Evolutionary conservation across 2,329 filamentous ascomycete genomes (phyloP).

Genomic region (Apiospora pterosperma): DNA sequence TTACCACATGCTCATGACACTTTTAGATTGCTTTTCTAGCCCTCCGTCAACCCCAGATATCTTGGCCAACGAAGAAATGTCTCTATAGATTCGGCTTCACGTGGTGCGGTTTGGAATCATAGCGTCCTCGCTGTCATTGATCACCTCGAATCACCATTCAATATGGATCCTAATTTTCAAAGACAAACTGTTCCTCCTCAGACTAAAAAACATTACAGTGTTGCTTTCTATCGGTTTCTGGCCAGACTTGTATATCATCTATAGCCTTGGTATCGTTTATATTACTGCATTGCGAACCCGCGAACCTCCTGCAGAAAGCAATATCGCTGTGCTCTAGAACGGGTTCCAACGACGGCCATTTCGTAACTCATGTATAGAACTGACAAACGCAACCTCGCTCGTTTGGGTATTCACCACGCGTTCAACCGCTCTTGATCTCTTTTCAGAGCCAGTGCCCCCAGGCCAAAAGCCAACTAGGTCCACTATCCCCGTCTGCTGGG

Average conservation of each 20-base stretch:
- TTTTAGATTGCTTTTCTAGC: not conserved
- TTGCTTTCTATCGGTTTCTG: not conserved
- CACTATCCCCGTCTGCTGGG: constrained; percentile 13
- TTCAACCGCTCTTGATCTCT: not conserved
- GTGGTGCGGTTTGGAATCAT: not conserved
- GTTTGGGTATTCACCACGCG: not conserved
- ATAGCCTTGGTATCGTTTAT: not conserved
- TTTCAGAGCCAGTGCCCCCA: too few species aligned
- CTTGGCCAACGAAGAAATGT: not conserved
- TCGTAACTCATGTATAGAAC: not conserved
- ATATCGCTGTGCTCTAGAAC: not conserved
- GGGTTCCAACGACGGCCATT: not conserved
- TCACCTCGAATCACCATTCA: too few species aligned
- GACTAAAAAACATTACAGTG: not conserved
- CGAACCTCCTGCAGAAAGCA: not conserved
- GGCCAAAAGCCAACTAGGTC: not conserved
- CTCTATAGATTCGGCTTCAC: not conserved
- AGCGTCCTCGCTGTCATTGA: not conserved
- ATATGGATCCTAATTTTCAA: not conserved
- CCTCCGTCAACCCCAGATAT: not conserved
- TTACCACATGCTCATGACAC: too few species aligned
- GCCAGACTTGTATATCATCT: not conserved
- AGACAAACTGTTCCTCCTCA: not conserved
- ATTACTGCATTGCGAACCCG: not conserved
- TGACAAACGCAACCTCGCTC: not conserved